Conservation (phyloP, 305 asterid genomes). For the Plantago rigida region DNA sequence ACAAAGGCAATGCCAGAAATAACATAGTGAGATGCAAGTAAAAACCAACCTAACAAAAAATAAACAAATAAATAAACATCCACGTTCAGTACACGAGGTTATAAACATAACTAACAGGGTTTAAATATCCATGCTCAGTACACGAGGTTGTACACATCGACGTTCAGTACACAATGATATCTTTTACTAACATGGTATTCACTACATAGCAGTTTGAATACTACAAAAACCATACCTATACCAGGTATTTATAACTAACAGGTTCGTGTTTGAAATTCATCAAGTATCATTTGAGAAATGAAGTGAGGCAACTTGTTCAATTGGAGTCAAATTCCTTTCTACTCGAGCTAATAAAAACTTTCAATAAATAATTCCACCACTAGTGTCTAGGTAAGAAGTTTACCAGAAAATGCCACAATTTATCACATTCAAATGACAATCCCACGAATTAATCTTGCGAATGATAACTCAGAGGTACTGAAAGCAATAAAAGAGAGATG, state of each 20-base stretch:
- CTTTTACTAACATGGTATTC: no score
- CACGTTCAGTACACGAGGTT: constrained; percentile 2
- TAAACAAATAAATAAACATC: neutral
- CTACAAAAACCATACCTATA: neutral
- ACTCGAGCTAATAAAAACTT: neutral
- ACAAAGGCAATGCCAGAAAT: constrained; percentile 27
- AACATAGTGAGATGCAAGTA: constrained; percentile 5
- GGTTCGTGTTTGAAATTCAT: neutral
- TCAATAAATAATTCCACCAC: neutral
- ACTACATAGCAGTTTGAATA: neutral
- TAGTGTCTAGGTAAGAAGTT: neutral
- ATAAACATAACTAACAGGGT: neutral
- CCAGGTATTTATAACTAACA: neutral
- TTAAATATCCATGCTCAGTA: no score
- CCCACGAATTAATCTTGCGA: neutral
- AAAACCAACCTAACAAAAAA: neutral
- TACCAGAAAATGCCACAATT: neutral
- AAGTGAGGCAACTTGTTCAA: no score
- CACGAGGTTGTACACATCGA: neutral
- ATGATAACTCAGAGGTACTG: neutral
- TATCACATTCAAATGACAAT: neutral
- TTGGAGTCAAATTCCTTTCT: no score
- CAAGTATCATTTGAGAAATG: neutral
- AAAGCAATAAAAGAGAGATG: neutral
- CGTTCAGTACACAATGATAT: no score